A percentile compares a stretch with the other conserved stretches of the same genome.
Evolutionary conservation across 352 stramenopile species (phyloP).

Genomic region (Phytophthora sp.): DNA sequence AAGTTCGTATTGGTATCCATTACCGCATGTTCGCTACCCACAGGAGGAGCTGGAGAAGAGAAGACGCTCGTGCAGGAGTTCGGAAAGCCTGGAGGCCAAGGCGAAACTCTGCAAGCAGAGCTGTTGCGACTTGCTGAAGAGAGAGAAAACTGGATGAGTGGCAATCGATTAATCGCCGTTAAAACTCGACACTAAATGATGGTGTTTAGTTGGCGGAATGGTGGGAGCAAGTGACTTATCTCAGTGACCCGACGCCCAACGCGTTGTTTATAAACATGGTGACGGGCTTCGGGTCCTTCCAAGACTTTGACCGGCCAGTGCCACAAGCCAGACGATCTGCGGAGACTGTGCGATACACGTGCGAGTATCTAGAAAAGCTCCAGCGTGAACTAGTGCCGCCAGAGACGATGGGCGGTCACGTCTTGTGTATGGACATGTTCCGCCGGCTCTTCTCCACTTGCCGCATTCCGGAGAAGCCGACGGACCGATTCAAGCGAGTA

Average conservation of each 20-base stretch:
- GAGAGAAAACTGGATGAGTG: constrained; percentile 61
- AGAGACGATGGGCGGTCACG: constrained; percentile 89
- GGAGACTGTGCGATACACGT: constrained; percentile 72
- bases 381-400: constrained; percentile 78
- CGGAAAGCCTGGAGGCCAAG: constrained; percentile 49
- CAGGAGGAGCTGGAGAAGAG: constrained; percentile 60
- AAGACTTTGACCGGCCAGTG: constrained; percentile 81
- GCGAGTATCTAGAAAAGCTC: constrained; percentile 89
- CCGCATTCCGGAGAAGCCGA: constrained; percentile 75
- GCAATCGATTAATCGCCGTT: background rate
- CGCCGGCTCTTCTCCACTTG: constrained; percentile 90
- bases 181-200: background rate
- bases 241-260: constrained; percentile 81
- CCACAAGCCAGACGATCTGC: constrained; percentile 61
- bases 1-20: background rate
- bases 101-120: constrained; percentile 53
- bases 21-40: background rate
- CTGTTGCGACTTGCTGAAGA: constrained; percentile 54
- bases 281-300: constrained; percentile 95
- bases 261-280: constrained; percentile 94
- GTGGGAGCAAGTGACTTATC: constrained; percentile 92
- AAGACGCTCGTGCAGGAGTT: constrained; percentile 56
- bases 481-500: constrained; percentile 56
- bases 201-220: constrained; percentile 79
- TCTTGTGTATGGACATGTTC: constrained; percentile 92